Percentiles rank a stretch among this genome's conserved stretches.
Evolutionary conservation across 768 basidiomycete genomes (phyloP).

Genomic region (Tylopilus balloui): DNA sequence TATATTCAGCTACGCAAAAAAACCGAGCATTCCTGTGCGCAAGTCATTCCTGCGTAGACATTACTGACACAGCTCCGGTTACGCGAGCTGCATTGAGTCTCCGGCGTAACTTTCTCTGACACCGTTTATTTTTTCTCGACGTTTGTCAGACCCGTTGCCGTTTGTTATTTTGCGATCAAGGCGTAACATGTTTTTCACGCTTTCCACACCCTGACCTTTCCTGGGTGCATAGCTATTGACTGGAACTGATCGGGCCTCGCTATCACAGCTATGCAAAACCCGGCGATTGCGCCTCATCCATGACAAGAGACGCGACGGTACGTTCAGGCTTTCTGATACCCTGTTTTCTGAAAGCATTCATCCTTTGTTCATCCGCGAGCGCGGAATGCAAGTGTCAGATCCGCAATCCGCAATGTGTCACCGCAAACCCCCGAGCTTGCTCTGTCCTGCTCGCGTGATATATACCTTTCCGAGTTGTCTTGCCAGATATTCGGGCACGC

Average conservation of each 20-base stretch:
- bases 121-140: not conserved
- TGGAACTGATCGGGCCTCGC: not conserved
- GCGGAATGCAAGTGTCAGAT: conserved; percentile 5
- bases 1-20: not conserved
- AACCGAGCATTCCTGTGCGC: not conserved
- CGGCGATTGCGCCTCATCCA: too few relatives aligned
- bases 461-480: not conserved
- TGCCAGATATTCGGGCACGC: conserved; percentile 1
- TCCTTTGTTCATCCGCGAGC: conserved; percentile 3
- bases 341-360: not conserved
- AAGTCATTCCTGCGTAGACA: not conserved
- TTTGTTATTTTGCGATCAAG: conserved; percentile 8
- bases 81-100: not conserved
- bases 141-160: conserved; percentile 3
- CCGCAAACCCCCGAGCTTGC: conserved; percentile 23
- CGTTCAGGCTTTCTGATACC: not conserved
- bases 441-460: conserved; percentile 25
- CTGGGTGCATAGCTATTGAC: not conserved
- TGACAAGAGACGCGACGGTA: not conserved
- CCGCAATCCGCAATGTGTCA: conserved; percentile 18
- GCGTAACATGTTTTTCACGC: not conserved
- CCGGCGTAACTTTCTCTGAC: not conserved
- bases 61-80: not conserved
- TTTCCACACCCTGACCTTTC: not conserved
- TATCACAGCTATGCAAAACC: not conserved